Evolutionary conservation across 2,329 filamentous ascomycete genomes (phyloP).

Genomic region (Rutstroemia sp.): DNA sequence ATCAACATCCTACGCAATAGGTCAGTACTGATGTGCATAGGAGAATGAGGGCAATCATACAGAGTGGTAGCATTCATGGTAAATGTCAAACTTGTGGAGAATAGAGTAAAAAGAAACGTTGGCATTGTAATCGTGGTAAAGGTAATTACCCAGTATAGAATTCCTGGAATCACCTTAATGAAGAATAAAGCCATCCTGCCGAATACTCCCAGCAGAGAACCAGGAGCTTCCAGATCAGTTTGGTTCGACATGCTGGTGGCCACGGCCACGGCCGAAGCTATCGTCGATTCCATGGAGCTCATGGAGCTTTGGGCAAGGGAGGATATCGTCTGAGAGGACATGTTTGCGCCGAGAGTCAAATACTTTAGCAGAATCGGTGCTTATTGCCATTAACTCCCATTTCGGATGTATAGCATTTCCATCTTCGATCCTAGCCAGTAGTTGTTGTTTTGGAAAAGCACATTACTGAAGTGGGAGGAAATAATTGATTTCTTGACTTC

Average conservation of each 20-base stretch:
- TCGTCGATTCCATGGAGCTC: conserved; percentile 18
- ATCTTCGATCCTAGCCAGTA: not conserved
- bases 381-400: not conserved
- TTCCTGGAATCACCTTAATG: conserved; percentile 48
- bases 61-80: conserved; percentile 98
- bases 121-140: conserved; percentile 85
- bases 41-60: conserved; percentile 40
- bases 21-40: conserved; percentile 14
- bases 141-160: conserved; percentile 73
- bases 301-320: conserved; percentile 18
- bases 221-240: conserved; percentile 33
- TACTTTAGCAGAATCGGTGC: not conserved
- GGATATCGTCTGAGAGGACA: conserved; percentile 15
- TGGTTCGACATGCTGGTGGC: conserved; percentile 18
- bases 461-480: not conserved
- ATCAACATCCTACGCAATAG: conserved; percentile 59
- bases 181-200: conserved; percentile 47
- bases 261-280: conserved; percentile 15
- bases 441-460: not conserved
- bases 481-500: not conserved
- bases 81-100: conserved; percentile 89
- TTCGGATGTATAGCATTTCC: not conserved
- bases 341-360: not conserved
- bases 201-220: conserved; percentile 51
- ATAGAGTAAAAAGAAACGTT: conserved; percentile 79